Conservation (phyloP, 192 early-diverging fungal genomes). For the Podila clonocystis region DNA sequence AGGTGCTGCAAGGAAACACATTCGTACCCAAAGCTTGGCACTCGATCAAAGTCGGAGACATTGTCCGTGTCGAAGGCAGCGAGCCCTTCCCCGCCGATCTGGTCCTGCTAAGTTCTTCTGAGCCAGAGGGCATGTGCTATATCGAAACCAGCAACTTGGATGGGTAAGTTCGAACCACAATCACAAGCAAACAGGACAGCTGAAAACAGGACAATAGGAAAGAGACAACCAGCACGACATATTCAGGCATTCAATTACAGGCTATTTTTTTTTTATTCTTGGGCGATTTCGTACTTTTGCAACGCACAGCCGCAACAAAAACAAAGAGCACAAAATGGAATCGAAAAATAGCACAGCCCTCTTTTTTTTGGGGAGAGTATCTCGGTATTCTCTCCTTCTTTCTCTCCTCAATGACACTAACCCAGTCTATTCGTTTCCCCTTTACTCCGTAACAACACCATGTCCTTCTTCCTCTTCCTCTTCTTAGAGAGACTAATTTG, state of each 20-base stretch:
- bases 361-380: no score
- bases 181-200: no score
- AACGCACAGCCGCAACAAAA: not conserved
- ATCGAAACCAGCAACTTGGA: slow-evolving; percentile 99
- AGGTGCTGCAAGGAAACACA: slow-evolving; percentile 65
- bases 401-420: not conserved
- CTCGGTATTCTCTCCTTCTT: not conserved
- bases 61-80: slow-evolving; percentile 87
- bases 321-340: not conserved
- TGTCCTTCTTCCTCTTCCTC: not conserved
- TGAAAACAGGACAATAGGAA: no score
- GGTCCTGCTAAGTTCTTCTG: slow-evolving; percentile 89
- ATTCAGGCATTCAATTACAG: no score
- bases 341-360: not conserved
- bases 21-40: slow-evolving; percentile 87
- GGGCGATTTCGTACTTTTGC: slow-evolving; percentile 1
- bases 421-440: not conserved
- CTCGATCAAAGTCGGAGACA: slow-evolving; percentile 90
- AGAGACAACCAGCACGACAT: no score
- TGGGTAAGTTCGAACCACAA: slow-evolving; percentile 65
- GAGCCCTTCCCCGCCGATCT: slow-evolving; percentile 95
- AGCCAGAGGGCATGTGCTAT: slow-evolving; percentile 97
- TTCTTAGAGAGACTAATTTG: slow-evolving; percentile 90
- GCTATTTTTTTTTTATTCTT: no score
- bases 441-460: not conserved